Base-by-base conservation (phyloP, 495 filamentous ascomycete species). In the Aspergillus baeticus region DNA sequence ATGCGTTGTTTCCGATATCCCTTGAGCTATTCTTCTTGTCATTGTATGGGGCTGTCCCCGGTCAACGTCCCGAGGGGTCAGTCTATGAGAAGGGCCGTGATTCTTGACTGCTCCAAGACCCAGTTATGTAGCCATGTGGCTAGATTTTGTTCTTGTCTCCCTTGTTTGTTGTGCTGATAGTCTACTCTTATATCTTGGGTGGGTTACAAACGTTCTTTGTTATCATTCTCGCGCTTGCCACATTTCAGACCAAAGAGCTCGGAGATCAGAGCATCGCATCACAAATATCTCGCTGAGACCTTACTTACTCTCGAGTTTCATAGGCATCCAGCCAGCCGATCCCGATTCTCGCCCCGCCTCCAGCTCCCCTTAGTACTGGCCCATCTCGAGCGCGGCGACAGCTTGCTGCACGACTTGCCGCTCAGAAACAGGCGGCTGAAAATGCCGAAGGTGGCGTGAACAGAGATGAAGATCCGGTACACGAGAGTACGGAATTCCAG, bases 331-430 rank as follows among this genome's bases (percentile, higher is more conserved):
- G 74, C 55, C 71, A 77, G 43, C 75, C 74, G 22, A 76, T 78
- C 51, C 76, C 75, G 1, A 77, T 78, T 41, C 53, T 79, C 14
- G 71, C 76, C 33, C 75, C 76, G 10, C 76, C 76, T 37, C 76
- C 76, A 26, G 74, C 77, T 54, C 73, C 77, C n/a, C 50, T 76
- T 54, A 91, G 92, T 63, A 82, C 91, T 20, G 87, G 88, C 10
- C 92, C 92, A 2, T 92, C 90, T 2, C 83, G 92, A n/a, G 92
- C 92, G 17, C 84, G 92, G 15, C 81, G 90, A 17, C 92, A 95
- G 69, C 79, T 96, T 15, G 91, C 90, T 26, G 88, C 86, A 26
- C 84, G 90, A 18, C 83, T 96, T 1, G 91, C 91, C 13, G 80
- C 88, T 62, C 89, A 91, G 58, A 87, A 87, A 60, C 85, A 85